phyloP scores from a whole-genome alignment of 225 moss, liverwort and hornwort species.

The Anthoceros angustus region DNA sequence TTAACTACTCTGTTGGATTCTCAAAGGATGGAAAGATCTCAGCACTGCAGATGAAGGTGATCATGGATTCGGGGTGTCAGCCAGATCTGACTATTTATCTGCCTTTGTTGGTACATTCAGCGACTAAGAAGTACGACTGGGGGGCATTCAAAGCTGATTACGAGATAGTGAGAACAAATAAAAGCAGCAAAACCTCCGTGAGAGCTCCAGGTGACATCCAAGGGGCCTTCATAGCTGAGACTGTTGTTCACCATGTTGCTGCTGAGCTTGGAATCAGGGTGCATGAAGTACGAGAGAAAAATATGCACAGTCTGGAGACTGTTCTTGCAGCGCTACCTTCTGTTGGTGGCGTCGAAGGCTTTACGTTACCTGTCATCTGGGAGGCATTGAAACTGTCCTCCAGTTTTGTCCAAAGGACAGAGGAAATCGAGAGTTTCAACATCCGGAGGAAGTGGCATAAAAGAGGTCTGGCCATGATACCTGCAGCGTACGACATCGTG shows the following conservation, averaged over 20 bases:
- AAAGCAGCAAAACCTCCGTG: not conserved
- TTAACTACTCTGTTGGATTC: not conserved
- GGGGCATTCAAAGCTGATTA: not conserved
- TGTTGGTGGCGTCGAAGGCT: not conserved
- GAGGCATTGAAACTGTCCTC: conserved; percentile 35
- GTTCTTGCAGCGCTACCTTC: not conserved
- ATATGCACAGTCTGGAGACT: conserved; percentile 47
- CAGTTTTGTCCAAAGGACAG: conserved; percentile 28
- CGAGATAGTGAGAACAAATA: not conserved
- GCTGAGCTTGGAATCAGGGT: conserved; percentile 35
- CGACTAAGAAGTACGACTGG: not conserved
- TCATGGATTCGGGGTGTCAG: not conserved
- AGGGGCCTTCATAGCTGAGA: conserved; percentile 84
- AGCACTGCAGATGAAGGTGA: not conserved
- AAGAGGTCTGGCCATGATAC: conserved; percentile 57
- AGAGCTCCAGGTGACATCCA: conserved; percentile 49
- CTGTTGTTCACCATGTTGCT: conserved; percentile 70
- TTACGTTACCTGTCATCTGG: not conserved
- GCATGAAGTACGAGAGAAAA: conserved; percentile 45
- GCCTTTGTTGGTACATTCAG: not conserved
- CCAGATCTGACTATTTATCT: not conserved
- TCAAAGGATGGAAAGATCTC: not conserved
- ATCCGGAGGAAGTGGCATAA: conserved; percentile 42
- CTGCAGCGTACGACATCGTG: conserved; percentile 50
- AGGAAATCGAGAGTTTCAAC: conserved; percentile 43